Evolutionary conservation across 345 rosid genomes (phyloP).

Genomic region (Abelmoschus esculentus): DNA sequence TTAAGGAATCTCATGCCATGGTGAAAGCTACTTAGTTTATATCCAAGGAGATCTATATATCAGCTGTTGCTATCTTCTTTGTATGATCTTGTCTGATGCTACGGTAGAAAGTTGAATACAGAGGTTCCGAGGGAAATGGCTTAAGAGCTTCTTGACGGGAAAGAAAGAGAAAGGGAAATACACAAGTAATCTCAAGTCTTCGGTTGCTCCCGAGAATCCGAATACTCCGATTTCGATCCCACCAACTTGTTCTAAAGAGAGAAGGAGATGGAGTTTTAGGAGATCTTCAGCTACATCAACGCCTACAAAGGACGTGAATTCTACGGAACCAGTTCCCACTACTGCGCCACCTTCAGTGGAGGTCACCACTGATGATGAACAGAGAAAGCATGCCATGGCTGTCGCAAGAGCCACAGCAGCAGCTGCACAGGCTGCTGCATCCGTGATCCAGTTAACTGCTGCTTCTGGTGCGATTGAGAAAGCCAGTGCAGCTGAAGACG

Average conservation of each 20-base stretch:
- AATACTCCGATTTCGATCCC: slow-evolving; percentile 32
- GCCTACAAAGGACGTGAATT: slow-evolving; percentile 25
- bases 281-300: slow-evolving; percentile 61
- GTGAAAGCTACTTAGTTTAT: slow-evolving; percentile 10
- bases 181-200: slow-evolving; percentile 16
- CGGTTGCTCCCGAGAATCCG: slow-evolving; percentile 26
- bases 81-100: slow-evolving; percentile 22
- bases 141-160: slow-evolving; percentile 55
- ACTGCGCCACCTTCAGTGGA: slow-evolving; percentile 14
- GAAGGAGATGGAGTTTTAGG: slow-evolving; percentile 81
- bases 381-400: slow-evolving; percentile 41
- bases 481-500: slow-evolving; percentile 37
- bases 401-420: slow-evolving; percentile 33
- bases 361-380: slow-evolving; percentile 28
- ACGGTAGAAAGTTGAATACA: slow-evolving; percentile 8
- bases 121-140: slow-evolving; percentile 56
- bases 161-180: slow-evolving; percentile 43
- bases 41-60: slow-evolving; percentile 8
- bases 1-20: not conserved
- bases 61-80: slow-evolving; percentile 14
- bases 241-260: slow-evolving; percentile 68
- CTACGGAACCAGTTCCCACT: slow-evolving; percentile 20
- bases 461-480: slow-evolving; percentile 22
- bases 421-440: slow-evolving; percentile 47
- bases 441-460: slow-evolving; percentile 35